A percentile compares a stretch with the other conserved stretches of the same genome.
These are phyloP conservation scores for Stylonectria norvegica DNA, from an alignment of 2,329 filamentous ascomycete genomes.

Conservation along the genomic window DNA sequence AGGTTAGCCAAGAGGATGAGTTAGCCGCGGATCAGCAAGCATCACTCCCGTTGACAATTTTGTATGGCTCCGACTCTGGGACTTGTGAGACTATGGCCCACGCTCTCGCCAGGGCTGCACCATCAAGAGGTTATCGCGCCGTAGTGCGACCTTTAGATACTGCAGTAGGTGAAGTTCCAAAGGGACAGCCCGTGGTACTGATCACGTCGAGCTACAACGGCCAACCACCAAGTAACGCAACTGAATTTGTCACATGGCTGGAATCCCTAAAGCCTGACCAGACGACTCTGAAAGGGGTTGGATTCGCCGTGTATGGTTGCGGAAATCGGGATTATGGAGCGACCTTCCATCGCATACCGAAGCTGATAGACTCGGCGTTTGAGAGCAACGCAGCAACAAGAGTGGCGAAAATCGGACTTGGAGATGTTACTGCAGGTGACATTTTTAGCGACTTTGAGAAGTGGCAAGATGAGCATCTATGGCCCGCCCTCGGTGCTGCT, in stretches of 20 bases:
- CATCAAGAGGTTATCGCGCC: conserved; percentile 52
- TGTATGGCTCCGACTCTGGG: conserved; percentile 66
- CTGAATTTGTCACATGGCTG: conserved; percentile 63
- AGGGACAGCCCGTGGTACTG: conserved; percentile 55
- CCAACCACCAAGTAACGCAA: conserved; percentile 65
- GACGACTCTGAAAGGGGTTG: conserved; percentile 45
- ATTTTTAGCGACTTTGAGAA: conserved; percentile 60
- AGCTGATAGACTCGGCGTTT: conserved; percentile 50
- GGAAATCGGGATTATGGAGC: conserved; percentile 52
- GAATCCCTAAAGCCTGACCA: conserved; percentile 45
- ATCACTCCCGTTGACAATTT: conserved; percentile 49
- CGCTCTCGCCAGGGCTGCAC: conserved; percentile 53
- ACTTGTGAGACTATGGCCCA: conserved; percentile 66
- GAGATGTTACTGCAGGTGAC: conserved; percentile 56
- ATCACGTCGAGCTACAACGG: conserved; percentile 69
- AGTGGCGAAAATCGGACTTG: conserved; percentile 42
- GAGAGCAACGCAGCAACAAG: conserved; percentile 23
- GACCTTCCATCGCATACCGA: conserved; percentile 63
- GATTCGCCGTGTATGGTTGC: conserved; percentile 66
- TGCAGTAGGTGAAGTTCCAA: conserved; percentile 51
- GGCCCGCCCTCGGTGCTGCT: conserved; percentile 42
- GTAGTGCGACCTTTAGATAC: conserved; percentile 55
- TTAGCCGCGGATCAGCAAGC: neutral
- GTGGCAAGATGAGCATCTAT: conserved; percentile 55
- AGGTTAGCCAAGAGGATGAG: neutral